Conservation (phyloP, 768 basidiomycete species). For the Suillus plorans region DNA sequence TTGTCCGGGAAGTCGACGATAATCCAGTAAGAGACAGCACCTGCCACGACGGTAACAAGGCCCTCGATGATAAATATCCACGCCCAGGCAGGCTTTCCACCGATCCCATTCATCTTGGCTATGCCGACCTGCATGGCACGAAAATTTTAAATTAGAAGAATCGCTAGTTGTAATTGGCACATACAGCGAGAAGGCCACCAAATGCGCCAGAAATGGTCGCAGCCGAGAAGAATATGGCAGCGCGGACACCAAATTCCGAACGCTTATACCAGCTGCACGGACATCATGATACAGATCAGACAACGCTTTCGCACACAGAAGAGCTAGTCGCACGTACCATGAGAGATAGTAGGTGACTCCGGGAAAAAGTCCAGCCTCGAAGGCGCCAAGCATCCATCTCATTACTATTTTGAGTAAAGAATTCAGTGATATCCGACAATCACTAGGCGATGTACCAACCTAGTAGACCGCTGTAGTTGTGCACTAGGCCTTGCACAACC, state of each 20-base stretch:
- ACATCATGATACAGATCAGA: conserved; percentile 29
- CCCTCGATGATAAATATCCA: conserved; percentile 83
- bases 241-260: conserved; percentile 68
- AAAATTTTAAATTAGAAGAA: background rate
- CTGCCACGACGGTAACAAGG: conserved; percentile 65
- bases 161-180: conserved; percentile 6
- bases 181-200: conserved; percentile 69
- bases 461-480: conserved; percentile 67
- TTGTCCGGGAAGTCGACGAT: conserved; percentile 84
- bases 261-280: conserved; percentile 58
- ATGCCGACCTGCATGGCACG: conserved; percentile 46
- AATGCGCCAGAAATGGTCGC: conserved; percentile 85
- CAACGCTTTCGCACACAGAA: conserved; percentile 8
- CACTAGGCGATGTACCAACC: conserved; percentile 37
- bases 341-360: conserved; percentile 73
- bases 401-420: conserved; percentile 41
- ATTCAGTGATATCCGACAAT: background rate
- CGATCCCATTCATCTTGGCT: conserved; percentile 69
- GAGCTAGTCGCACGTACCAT: conserved; percentile 44
- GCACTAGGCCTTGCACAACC: conserved; percentile 73
- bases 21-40: conserved; percentile 66
- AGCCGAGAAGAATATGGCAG: conserved; percentile 73
- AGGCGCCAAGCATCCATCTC: conserved; percentile 70
- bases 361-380: conserved; percentile 50
- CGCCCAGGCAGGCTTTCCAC: conserved; percentile 61